These are phyloP conservation scores for Yarrowia sp. DNA, from an alignment of 805 yeast species.

Conservation along the genomic window DNA sequence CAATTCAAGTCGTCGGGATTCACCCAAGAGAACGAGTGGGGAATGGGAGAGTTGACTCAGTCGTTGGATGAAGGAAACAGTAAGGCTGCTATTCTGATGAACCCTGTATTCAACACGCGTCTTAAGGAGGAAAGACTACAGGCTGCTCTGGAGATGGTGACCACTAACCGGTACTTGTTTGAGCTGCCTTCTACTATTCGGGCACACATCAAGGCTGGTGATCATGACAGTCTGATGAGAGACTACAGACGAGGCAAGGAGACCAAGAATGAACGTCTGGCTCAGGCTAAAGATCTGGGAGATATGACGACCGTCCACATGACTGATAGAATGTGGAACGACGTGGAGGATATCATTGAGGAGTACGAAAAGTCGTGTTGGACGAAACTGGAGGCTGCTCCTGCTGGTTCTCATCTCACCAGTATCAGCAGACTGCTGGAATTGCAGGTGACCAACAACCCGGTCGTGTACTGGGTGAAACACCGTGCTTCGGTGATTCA, in stretches of 20 bases:
- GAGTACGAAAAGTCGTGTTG: constrained; percentile 47
- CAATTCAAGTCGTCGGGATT: constrained; percentile 49
- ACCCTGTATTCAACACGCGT: constrained; percentile 57
- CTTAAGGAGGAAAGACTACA: constrained; percentile 50
- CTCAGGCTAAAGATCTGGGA: background rate
- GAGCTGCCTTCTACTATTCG: constrained; percentile 55
- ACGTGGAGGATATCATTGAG: constrained; percentile 54
- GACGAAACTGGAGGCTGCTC: constrained; percentile 15
- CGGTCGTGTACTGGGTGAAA: constrained; percentile 61
- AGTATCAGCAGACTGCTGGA: constrained; percentile 56
- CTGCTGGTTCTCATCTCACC: background rate
- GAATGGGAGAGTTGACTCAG: constrained; percentile 40
- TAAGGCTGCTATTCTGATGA: constrained; percentile 52
- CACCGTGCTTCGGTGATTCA: constrained; percentile 43
- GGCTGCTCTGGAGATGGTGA: constrained; percentile 51
- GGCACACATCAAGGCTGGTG: constrained; percentile 46
- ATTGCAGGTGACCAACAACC: constrained; percentile 62
- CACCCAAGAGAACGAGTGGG: constrained; percentile 37
- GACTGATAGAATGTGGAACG: constrained; percentile 54
- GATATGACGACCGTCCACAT: constrained; percentile 37
- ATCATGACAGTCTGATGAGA: constrained; percentile 56
- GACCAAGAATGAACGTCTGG: constrained; percentile 26
- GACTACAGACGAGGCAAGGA: constrained; percentile 56
- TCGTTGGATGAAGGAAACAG: constrained; percentile 51
- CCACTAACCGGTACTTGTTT: constrained; percentile 52